Percentiles rank a stretch among this genome's conserved stretches.
Conservation (phyloP, 441 rosid species). For the Kokia cookei region DNA sequence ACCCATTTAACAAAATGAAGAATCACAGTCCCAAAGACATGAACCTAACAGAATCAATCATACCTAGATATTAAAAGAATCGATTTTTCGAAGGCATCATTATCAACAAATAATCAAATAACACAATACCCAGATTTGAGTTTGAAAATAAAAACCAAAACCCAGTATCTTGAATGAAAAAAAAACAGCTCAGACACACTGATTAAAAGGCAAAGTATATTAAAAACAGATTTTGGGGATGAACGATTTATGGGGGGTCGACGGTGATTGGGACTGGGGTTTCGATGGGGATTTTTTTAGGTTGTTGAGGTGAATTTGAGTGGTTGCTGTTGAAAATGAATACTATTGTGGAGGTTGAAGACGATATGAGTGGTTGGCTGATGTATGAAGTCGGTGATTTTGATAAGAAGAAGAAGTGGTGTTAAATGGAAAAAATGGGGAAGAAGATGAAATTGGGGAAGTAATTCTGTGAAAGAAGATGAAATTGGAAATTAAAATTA, state of each 20-base stretch:
- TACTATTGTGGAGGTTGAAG: no score
- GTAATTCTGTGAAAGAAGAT: no score
- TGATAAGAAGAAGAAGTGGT: no score
- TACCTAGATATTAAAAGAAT: background rate
- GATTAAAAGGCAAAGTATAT: background rate
- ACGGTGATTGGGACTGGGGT: background rate
- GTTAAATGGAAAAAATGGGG: no score
- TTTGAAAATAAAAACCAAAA: background rate
- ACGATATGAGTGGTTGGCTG: no score
- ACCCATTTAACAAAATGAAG: background rate
- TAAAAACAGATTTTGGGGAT: background rate
- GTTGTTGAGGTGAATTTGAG: background rate
- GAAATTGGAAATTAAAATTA: no score
- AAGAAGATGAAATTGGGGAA: no score
- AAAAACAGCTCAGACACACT: background rate
- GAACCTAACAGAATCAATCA: background rate
- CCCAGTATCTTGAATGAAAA: background rate
- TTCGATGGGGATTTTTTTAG: background rate
- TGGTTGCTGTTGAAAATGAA: no score
- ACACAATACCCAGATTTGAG: background rate
- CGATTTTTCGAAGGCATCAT: background rate
- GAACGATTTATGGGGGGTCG: no score
- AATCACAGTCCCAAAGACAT: background rate
- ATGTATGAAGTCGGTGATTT: no score
- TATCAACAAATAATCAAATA: background rate